These are phyloP conservation scores for Salvia sclarea DNA, from an alignment of 305 asterid species.

Conservation along the genomic window DNA sequence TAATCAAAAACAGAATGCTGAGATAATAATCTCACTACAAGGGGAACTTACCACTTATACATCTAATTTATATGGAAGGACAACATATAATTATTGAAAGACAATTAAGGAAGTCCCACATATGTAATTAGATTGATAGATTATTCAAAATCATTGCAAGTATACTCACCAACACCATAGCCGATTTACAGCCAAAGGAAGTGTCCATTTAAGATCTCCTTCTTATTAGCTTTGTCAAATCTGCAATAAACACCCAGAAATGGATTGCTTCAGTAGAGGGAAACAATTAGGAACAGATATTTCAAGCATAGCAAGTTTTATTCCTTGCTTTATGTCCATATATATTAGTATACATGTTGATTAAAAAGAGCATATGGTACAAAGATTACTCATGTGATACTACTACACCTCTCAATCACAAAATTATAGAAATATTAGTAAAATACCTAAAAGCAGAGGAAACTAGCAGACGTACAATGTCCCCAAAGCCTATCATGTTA, in stretches of 20 bases:
- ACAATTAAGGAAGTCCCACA: not conserved
- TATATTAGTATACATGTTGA: too few relatives aligned
- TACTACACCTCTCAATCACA: not conserved
- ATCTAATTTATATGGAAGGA: too few relatives aligned
- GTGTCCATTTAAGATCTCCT: conserved; percentile 68
- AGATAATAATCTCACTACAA: too few relatives aligned
- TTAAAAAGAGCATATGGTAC: too few relatives aligned
- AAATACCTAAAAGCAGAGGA: conserved; percentile 79
- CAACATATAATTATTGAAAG: not conserved
- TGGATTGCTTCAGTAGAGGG: conserved; percentile 27
- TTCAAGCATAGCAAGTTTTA: not conserved
- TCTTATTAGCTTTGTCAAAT: conserved; percentile 82
- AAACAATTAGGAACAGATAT: not conserved
- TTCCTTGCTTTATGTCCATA: too few relatives aligned
- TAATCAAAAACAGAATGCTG: too few relatives aligned
- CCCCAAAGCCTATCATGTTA: conserved; percentile 98
- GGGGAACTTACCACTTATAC: too few relatives aligned
- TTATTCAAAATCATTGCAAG: conserved; percentile 16
- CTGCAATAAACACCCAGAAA: conserved; percentile 45
- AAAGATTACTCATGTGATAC: conserved; percentile 8
- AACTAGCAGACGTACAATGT: conserved; percentile 83
- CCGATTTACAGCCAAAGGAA: conserved; percentile 80
- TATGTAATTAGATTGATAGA: not conserved
- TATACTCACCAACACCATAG: conserved; percentile 77
- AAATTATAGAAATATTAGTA: conserved; percentile 1